These are phyloP conservation scores for Wallacemonas collosoma DNA, from an alignment of 208 protist species.

Conservation along the genomic window DNA sequence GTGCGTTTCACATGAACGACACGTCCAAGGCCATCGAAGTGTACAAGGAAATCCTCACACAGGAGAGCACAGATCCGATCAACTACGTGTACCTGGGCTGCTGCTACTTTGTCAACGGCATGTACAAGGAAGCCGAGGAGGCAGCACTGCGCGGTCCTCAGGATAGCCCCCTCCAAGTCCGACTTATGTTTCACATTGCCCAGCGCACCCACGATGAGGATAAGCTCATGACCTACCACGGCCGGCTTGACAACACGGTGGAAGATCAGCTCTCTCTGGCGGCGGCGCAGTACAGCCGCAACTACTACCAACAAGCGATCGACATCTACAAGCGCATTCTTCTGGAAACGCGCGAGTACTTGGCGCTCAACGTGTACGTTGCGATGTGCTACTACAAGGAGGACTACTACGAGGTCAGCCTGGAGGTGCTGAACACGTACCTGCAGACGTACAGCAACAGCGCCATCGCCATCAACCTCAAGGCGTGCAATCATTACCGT, in stretches of 20 bases:
- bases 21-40: slow-evolving; percentile 91
- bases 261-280: slow-evolving; percentile 95
- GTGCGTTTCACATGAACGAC: slow-evolving; percentile 95
- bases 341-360: slow-evolving; percentile 92
- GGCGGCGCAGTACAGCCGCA: slow-evolving; percentile 95
- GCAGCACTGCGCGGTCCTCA: slow-evolving; percentile 79
- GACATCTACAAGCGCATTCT: slow-evolving; percentile 98
- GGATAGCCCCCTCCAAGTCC: slow-evolving; percentile 78
- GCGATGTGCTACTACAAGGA: slow-evolving; percentile 99
- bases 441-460: slow-evolving; percentile 92
- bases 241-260: slow-evolving; percentile 85
- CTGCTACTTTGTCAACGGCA: slow-evolving; percentile 83
- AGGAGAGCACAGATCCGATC: slow-evolving; percentile 62
- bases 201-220: slow-evolving; percentile 93
- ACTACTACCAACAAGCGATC: slow-evolving; percentile 96
- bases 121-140: slow-evolving; percentile 92
- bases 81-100: slow-evolving; percentile 84
- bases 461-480: slow-evolving; percentile 96
- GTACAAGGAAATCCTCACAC: slow-evolving; percentile 81
- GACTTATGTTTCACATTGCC: slow-evolving; percentile 95
- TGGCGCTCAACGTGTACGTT: slow-evolving; percentile 96
- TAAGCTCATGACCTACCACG: slow-evolving; percentile 94
- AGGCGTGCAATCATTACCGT: slow-evolving; percentile 96
- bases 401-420: slow-evolving; percentile 96
- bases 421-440: slow-evolving; percentile 92